Evolutionary conservation across 2,329 filamentous ascomycete species (phyloP), one percentile per base, ranked within the genome.

Genomic region (Pseudogymnoascus sp.): DNA sequence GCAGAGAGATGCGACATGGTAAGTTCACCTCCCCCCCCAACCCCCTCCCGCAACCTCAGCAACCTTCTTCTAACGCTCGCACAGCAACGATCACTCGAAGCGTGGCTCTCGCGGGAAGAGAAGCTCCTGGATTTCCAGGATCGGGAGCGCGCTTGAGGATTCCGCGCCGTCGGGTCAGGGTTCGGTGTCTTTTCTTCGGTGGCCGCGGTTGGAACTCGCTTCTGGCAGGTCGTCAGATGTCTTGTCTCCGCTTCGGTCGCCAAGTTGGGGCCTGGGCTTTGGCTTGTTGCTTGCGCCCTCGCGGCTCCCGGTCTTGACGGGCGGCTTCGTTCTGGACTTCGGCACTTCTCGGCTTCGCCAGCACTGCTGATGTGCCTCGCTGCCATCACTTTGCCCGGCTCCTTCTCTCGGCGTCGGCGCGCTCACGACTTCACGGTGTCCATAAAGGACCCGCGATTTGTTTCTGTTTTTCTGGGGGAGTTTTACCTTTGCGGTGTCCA

Each of bases 151-250:
- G 45, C 45, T 55, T 55, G 45, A 55, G 45, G 28, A 55, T 4
- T 19, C 28, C 45, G 45, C 45, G 25, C 45, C 25, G 45, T 55
- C 45, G 28, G 45, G 45, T 14, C n/a, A 19, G n/a, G 9, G 25
- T 11, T 55, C 25, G 45, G 45, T 19, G 45, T 55, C 45, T 55
- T 25, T 55, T 52, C 45, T 52, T 55, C 45, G 45, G 45, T 33
- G 14, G 45, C 45, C 45, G 45, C 25, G 25, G 45, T 55, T 55
- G 45, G 28, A 55, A 55, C n/a, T 33, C 45, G 45, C 25, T 55
- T 55, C 45, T 55, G 45, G 45, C 45, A 55, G 4, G 45, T 30
- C 28, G 45, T 55, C 45, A 55, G 45, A 55, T 55, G 45, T 55
- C 45, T 8, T 55, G 5, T 55, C 25, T 55, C 45, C 45, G 25